phyloP scores from a whole-genome alignment of 805 yeast species.

The Lachancea quebecensis region DNA sequence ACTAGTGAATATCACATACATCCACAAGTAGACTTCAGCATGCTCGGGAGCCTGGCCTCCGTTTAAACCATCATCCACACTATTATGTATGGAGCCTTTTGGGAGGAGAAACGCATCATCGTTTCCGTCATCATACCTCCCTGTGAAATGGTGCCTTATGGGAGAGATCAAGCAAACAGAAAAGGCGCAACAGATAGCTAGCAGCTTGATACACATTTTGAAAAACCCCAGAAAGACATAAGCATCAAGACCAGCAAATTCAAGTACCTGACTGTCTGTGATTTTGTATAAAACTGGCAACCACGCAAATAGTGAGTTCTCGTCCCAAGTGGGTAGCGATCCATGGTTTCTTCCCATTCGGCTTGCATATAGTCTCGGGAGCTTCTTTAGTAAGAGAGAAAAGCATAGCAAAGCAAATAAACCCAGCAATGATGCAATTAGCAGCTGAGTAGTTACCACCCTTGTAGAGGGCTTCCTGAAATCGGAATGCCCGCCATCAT shows the following conservation, averaged over 20 bases:
- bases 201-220: slow-evolving; percentile 72
- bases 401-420: slow-evolving; percentile 59
- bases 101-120: slow-evolving; percentile 19
- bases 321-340: slow-evolving; percentile 31
- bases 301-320: slow-evolving; percentile 70
- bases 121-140: slow-evolving; percentile 60
- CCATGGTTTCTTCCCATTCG: slow-evolving; percentile 39
- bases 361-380: slow-evolving; percentile 83
- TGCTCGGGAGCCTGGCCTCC: slow-evolving; percentile 31
- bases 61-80: slow-evolving; percentile 14
- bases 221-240: slow-evolving; percentile 87
- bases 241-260: slow-evolving; percentile 91
- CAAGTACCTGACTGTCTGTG: slow-evolving; percentile 69
- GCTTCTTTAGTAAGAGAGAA: slow-evolving; percentile 59
- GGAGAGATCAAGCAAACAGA: slow-evolving; percentile 79
- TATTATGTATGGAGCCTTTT: slow-evolving; percentile 12
- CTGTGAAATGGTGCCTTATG: slow-evolving; percentile 74
- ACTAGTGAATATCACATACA: slow-evolving; percentile 81
- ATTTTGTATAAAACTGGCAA: slow-evolving; percentile 56
- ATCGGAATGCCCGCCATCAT: slow-evolving; percentile 18
- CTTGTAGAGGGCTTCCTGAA: slow-evolving; percentile 37
- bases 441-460: slow-evolving; percentile 71
- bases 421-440: slow-evolving; percentile 66
- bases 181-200: slow-evolving; percentile 57
- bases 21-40: slow-evolving; percentile 60